A percentile compares a stretch with the other conserved stretches of the same genome.
These are phyloP conservation scores for Dysphania ambrosioides DNA, from an alignment of 148 eudicot genomes.

Conservation along the genomic window DNA sequence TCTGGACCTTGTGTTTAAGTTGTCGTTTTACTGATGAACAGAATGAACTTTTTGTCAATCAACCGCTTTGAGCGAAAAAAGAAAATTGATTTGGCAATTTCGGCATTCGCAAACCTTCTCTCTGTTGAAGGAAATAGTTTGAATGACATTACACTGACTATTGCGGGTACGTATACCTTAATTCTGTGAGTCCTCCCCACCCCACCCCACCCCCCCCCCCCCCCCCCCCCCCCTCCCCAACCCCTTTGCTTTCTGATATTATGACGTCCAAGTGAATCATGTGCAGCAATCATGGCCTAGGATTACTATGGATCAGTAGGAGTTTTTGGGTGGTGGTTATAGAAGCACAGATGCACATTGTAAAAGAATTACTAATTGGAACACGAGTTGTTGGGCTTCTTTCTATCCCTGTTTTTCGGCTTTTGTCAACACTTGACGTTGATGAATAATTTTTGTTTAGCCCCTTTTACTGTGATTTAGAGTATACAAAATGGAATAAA, in stretches of 20 bases:
- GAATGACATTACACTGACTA: conserved; percentile 51
- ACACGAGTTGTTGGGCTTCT: neutral
- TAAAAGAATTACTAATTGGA: neutral
- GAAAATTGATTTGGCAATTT: conserved; percentile 80
- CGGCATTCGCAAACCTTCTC: conserved; percentile 79
- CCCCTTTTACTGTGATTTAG: neutral
- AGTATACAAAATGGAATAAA: neutral
- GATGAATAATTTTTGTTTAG: neutral
- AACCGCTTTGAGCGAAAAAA: conserved; percentile 95
- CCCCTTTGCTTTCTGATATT: no score
- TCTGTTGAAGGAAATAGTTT: conserved; percentile 21
- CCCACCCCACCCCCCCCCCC: no score
- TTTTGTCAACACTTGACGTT: neutral
- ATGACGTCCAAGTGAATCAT: neutral
- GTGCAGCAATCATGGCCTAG: neutral
- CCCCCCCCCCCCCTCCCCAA: no score
- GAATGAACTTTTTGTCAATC: conserved; percentile 84
- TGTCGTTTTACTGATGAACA: conserved; percentile 21
- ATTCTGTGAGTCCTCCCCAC: neutral
- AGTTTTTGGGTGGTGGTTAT: neutral
- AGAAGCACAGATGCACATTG: neutral
- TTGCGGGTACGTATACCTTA: conserved; percentile 56
- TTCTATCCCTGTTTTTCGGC: neutral
- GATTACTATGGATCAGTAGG: neutral
- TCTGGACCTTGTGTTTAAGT: conserved; percentile 1